A percentile compares a stretch with the other conserved stretches of the same genome.
phyloP scores from a whole-genome alignment of 441 rosid species.

The Sinapis alba region DNA sequence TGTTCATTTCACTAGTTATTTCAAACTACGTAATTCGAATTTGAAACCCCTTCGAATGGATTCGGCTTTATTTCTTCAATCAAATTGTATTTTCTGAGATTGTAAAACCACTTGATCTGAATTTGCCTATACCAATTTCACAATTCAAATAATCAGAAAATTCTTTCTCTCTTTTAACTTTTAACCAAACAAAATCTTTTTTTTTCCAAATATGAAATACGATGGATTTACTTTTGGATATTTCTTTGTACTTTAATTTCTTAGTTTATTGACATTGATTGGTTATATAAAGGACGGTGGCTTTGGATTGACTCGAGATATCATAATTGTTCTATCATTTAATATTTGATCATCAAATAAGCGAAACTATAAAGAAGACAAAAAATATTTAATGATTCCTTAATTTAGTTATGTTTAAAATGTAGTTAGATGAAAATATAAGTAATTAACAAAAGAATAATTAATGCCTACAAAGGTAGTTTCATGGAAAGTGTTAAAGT shows the following conservation, averaged over 20 bases:
- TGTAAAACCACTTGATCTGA: not conserved
- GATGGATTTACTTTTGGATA: not conserved
- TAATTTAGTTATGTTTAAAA: not conserved
- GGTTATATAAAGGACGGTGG: constrained; percentile 33
- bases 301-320: constrained; percentile 89
- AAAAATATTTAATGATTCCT: not conserved
- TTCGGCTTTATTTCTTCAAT: not conserved
- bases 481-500: not conserved
- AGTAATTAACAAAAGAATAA: not conserved
- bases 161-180: not conserved
- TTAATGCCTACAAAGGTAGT: not conserved
- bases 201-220: not conserved
- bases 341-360: constrained; percentile 3
- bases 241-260: not conserved
- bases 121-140: not conserved
- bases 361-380: not conserved
- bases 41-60: not conserved
- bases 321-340: constrained; percentile 35
- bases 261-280: constrained; percentile 9
- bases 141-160: not conserved
- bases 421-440: not conserved
- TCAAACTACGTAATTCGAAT: not conserved
- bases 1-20: not conserved
- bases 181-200: constrained; percentile 19
- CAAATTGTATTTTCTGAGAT: not conserved